Base-by-base conservation (phyloP, 2,329 filamentous ascomycete genomes). In the Rutstroemia sydowiana region DNA sequence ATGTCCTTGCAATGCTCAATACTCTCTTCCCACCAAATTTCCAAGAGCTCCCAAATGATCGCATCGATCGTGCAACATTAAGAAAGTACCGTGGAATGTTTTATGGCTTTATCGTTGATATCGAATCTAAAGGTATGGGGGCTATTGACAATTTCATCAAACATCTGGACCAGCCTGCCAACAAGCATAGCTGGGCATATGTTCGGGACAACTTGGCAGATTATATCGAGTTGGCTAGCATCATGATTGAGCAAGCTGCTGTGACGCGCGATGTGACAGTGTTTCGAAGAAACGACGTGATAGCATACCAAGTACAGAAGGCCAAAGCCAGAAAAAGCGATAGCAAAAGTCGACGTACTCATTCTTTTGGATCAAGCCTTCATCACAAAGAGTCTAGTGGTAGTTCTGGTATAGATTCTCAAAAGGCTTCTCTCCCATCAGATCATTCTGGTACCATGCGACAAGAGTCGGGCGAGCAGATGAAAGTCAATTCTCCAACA, bases 1-100 rank as follows among this genome's bases (percentile, higher is more conserved):
- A 58, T 23, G 49, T 59, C 7, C 34, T 65, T 10, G 63, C 63
- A 6, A 61, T 64, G 60, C 54, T 66, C 5, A 66, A 66, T 36
- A 65, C 63, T 1, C 47, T 66, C 2, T 66, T 63, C 21, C 63
- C 63, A 32, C 63, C 63, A 14, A 54, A 44, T 9, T 43, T 60
- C 20, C 54, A 49, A 23, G 56, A 63, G 26, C 44, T 63, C 5
- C 59, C 61, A 2, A 62, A 60, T 26, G 47, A 58, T 26, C 48
- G 45, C 13, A 53, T 64, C 16, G 49, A 53, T 21, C 46, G 51
- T 14, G 53, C 52, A 16, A 41, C 43, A 14, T 30, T 64, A n/a
- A 23, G 59, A 20, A 48, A 50, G 40, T 57, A 63, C 34, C 59
- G 63, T 28, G 43, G 42, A 2, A 56, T 53, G 14, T 61, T 65